phyloP scores from a whole-genome alignment of 768 basidiomycete genomes.

The Podaxis rugospora region DNA sequence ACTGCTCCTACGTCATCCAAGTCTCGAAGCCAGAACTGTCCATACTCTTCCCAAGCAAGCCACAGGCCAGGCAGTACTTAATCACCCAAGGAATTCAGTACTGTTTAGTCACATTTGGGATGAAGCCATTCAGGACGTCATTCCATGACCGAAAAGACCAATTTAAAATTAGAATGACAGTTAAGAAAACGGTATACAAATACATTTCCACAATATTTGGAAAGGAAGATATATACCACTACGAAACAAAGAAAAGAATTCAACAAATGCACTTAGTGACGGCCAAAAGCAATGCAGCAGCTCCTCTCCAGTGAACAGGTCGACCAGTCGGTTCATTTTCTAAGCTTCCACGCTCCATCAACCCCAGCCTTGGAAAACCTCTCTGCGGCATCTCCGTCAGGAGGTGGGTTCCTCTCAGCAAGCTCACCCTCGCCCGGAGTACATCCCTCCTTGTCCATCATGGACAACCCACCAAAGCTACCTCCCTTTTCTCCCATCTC shows the following conservation, averaged over 20 bases:
- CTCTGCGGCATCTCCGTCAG: slow-evolving; percentile 38
- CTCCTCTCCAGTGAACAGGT: background rate
- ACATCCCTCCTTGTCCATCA: slow-evolving; percentile 39
- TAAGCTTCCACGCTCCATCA: slow-evolving; percentile 43
- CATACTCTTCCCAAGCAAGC: too few relatives aligned
- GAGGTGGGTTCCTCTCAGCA: slow-evolving; percentile 42
- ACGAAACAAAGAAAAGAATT: too few relatives aligned
- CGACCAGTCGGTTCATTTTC: slow-evolving; percentile 29
- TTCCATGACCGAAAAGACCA: background rate
- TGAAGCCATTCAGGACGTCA: background rate
- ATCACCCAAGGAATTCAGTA: too few relatives aligned
- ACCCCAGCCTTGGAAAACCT: slow-evolving; percentile 43
- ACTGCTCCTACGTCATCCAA: too few relatives aligned
- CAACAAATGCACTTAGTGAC: background rate
- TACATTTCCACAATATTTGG: background rate
- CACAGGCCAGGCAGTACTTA: too few relatives aligned
- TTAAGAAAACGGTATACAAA: background rate
- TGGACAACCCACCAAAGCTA: slow-evolving; percentile 35
- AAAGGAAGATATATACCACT: background rate
- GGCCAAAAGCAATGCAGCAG: background rate
- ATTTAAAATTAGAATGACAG: background rate
- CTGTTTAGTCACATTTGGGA: too few relatives aligned
- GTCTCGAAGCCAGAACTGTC: too few relatives aligned
- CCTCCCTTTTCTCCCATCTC: slow-evolving; percentile 40
- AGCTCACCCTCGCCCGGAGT: slow-evolving; percentile 31